Evolutionary conservation across 768 basidiomycete species (phyloP).

Genomic region (Kwoniella dejecticola): DNA sequence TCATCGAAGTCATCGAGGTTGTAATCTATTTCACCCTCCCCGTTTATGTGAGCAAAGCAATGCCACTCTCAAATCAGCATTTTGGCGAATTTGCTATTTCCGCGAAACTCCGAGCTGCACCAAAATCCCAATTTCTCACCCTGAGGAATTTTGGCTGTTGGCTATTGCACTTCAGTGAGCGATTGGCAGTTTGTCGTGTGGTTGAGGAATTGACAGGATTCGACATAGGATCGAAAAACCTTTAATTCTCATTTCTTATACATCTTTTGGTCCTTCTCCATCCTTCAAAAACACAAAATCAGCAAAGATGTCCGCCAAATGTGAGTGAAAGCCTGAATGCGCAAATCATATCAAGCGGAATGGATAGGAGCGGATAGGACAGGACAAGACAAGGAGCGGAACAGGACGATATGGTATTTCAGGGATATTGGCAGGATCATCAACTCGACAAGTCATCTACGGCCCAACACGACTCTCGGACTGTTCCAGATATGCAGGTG

Average conservation of each 20-base stretch:
- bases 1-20: too few relatives aligned
- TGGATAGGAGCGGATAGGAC: conserved; percentile 5
- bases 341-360: too few relatives aligned
- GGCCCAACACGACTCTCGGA: too few relatives aligned
- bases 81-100: background rate
- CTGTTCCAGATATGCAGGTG: too few relatives aligned
- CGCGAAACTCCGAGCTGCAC: conserved; percentile 24
- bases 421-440: background rate
- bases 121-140: conserved; percentile 1
- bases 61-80: background rate
- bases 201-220: background rate
- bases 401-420: conserved; percentile 3
- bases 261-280: conserved; percentile 7
- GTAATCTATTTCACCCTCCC: background rate
- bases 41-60: background rate
- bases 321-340: conserved; percentile 24
- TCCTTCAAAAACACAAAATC: conserved; percentile 27
- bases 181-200: background rate
- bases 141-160: background rate
- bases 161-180: too few relatives aligned
- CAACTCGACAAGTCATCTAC: background rate
- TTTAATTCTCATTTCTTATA: conserved; percentile 9
- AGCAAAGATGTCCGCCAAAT: conserved; percentile 49
- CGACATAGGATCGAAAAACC: conserved; percentile 1
- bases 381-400: background rate